Conservation (phyloP, 176 grass and related monocot species). For the Ananas comosus region DNA sequence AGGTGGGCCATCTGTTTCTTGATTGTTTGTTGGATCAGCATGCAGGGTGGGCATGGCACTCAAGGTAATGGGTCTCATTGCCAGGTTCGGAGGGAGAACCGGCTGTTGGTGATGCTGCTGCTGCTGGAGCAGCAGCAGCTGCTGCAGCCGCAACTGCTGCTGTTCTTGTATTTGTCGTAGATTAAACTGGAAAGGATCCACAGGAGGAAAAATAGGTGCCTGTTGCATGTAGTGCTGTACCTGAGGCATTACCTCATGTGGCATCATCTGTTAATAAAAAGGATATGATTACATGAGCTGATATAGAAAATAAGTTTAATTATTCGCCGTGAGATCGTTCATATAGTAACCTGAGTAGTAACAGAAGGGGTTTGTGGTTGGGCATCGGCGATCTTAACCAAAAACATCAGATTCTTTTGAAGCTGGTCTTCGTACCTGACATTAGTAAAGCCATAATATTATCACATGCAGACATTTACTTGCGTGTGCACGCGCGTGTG, state of each 20-base stretch:
- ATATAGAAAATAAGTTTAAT: too few relatives aligned
- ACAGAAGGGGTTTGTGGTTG: conserved; percentile 35
- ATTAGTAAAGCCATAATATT: background rate
- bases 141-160: conserved; percentile 9
- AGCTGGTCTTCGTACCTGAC: conserved; percentile 41
- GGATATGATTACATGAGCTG: background rate
- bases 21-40: background rate
- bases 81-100: background rate
- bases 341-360: conserved; percentile 23
- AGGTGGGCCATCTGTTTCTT: background rate
- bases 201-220: conserved; percentile 12
- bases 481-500: too few relatives aligned
- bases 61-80: too few relatives aligned
- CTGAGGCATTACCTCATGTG: conserved; percentile 26
- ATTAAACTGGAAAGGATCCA: conserved; percentile 19
- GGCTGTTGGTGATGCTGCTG: background rate
- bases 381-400: conserved; percentile 36
- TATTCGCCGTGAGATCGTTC: background rate
- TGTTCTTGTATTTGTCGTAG: conserved; percentile 22
- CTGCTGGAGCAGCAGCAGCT: background rate
- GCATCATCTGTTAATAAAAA: conserved; percentile 23
- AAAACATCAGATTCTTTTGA: conserved; percentile 35
- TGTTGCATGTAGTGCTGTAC: conserved; percentile 18
- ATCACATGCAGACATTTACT: too few relatives aligned
- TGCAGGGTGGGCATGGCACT: too few relatives aligned